Percentiles rank a stretch among this genome's conserved stretches.
These are phyloP conservation scores for Astrephomene gubernaculifera DNA, from an alignment of 139 green algal species.

Conservation along the genomic window DNA sequence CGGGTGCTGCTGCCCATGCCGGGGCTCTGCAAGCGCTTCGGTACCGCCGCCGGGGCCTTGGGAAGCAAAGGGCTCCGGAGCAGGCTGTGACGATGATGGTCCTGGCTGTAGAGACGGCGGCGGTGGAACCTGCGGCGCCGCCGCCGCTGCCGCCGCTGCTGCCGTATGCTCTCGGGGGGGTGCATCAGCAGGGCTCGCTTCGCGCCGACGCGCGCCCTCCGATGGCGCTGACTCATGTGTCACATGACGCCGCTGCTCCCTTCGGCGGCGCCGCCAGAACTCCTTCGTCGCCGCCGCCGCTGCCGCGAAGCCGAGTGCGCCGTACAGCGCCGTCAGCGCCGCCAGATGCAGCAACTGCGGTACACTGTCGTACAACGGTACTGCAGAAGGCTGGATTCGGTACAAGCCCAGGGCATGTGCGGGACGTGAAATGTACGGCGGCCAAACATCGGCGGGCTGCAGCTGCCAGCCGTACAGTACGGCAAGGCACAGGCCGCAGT, in stretches of 20 bases:
- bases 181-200: too few relatives aligned
- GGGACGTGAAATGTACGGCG: not conserved
- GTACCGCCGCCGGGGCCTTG: too few relatives aligned
- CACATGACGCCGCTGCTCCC: not conserved
- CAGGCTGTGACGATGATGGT: too few relatives aligned
- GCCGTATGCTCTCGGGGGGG: too few relatives aligned
- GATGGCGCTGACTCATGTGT: not conserved
- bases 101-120: too few relatives aligned
- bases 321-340: constrained; percentile 24
- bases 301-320: constrained; percentile 20
- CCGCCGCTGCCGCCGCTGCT: too few relatives aligned
- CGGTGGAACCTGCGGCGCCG: too few relatives aligned
- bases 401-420: constrained; percentile 39
- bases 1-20: not conserved
- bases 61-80: not conserved
- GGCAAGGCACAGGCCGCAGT: not conserved
- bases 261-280: not conserved
- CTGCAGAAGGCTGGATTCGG: not conserved
- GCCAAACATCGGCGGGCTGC: not conserved
- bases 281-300: not conserved
- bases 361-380: constrained; percentile 21
- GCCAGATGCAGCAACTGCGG: constrained; percentile 22
- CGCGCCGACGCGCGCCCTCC: too few relatives aligned
- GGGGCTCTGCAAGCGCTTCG: too few relatives aligned
- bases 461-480: constrained; percentile 26